Conservation (phyloP, 768 basidiomycete genomes). For the Lentinula raphanica region DNA sequence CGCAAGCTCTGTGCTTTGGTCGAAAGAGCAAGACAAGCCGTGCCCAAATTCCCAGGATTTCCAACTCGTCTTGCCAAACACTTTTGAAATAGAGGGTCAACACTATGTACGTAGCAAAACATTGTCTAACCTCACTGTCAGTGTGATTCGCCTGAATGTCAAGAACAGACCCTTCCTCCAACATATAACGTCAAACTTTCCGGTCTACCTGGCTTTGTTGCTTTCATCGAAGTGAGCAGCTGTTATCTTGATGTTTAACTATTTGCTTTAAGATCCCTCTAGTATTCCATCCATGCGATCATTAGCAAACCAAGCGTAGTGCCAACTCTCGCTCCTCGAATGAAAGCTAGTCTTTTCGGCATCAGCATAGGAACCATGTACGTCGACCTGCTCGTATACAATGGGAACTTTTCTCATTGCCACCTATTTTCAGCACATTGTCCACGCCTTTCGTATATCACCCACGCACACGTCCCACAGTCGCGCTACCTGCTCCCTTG, state of each 20-base stretch:
- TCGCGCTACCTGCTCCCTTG: conserved; percentile 45
- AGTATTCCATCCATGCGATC: conserved; percentile 55
- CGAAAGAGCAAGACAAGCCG: conserved; percentile 34
- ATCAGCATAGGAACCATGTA: conserved; percentile 51
- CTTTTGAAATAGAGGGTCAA: conserved; percentile 49
- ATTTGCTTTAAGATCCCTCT: not conserved
- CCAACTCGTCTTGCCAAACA: conserved; percentile 49
- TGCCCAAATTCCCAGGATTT: conserved; percentile 57
- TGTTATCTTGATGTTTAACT: not conserved
- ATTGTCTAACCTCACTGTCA: not conserved
- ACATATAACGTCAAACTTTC: conserved; percentile 62
- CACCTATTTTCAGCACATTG: conserved; percentile 34
- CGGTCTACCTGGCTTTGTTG: conserved; percentile 69
- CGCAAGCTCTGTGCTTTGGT: conserved; percentile 53
- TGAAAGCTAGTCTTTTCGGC: conserved; percentile 51
- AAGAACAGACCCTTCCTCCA: conserved; percentile 58
- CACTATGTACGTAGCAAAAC: conserved; percentile 47
- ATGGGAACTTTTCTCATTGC: conserved; percentile 2
- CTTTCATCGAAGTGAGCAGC: conserved; percentile 43
- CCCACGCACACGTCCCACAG: conserved; percentile 60
- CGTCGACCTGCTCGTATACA: conserved; percentile 14
- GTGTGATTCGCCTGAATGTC: not conserved
- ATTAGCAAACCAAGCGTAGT: conserved; percentile 45
- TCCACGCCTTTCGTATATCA: conserved; percentile 60
- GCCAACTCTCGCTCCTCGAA: conserved; percentile 26